Evolutionary conservation across 2,329 filamentous ascomycete species (phyloP).

Genomic region (Hypoxylon sp.): DNA sequence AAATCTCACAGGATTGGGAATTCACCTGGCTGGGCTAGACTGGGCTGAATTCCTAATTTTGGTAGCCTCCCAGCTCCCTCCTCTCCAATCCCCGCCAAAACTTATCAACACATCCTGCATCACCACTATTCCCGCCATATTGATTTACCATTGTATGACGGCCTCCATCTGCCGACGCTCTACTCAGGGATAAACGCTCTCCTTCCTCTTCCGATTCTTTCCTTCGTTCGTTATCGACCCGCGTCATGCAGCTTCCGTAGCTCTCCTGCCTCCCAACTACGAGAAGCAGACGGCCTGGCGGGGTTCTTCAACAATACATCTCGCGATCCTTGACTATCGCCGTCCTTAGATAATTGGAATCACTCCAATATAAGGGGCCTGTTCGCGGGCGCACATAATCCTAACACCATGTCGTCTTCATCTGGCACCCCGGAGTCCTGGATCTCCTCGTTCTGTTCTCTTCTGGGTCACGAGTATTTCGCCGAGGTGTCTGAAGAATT

Average conservation of each 20-base stretch:
- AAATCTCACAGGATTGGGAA: conserved; percentile 17
- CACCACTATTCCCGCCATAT: conserved; percentile 33
- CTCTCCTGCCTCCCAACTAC: conserved; percentile 25
- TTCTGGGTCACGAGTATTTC: conserved; percentile 98
- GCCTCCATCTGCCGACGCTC: conserved; percentile 22
- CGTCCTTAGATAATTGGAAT: conserved; percentile 7
- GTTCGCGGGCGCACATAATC: not conserved
- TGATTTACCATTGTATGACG: conserved; percentile 33
- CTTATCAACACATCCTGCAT: conserved; percentile 37
- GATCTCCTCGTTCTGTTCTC: conserved; percentile 97
- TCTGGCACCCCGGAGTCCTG: conserved; percentile 84
- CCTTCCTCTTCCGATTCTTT: conserved; percentile 3
- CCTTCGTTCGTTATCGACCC: not conserved
- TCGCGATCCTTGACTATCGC: conserved; percentile 18
- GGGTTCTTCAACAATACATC: conserved; percentile 35
- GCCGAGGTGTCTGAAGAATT: conserved; percentile 99
- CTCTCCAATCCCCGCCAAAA: conserved; percentile 38
- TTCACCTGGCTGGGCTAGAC: conserved; percentile 37
- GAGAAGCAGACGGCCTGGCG: conserved; percentile 40
- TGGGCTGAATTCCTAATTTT: conserved; percentile 43
- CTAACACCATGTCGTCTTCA: conserved; percentile 69
- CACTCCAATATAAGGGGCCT: not conserved
- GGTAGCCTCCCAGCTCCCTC: conserved; percentile 38
- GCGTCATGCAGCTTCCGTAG: conserved; percentile 53
- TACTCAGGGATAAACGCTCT: not conserved